Conservation (phyloP, 2,329 filamentous ascomycete species). For the Epicoccum sorghinum region DNA sequence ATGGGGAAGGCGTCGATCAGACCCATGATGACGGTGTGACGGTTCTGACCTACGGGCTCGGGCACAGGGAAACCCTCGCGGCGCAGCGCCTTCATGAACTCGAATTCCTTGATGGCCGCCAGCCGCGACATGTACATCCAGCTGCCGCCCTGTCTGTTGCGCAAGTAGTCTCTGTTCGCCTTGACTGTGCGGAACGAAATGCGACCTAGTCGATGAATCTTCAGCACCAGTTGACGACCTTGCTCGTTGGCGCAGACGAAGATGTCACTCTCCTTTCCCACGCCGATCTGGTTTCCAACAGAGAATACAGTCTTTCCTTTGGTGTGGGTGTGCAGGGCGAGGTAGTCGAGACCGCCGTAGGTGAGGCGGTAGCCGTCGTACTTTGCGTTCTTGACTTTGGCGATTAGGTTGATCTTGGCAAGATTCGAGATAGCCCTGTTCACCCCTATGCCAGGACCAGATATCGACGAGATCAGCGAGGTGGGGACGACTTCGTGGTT, state of each 20-base stretch:
- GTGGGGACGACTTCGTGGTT: conserved; percentile 98
- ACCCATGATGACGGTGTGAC: conserved; percentile 96
- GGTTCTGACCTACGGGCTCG: conserved; percentile 82
- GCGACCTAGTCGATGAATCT: conserved; percentile 93
- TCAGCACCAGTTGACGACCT: conserved; percentile 81
- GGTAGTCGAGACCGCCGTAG: conserved; percentile 95
- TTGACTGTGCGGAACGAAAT: conserved; percentile 98
- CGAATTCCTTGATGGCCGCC: conserved; percentile 90
- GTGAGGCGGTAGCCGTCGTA: conserved; percentile 98
- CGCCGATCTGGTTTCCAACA: conserved; percentile 91
- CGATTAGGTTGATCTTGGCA: conserved; percentile 90
- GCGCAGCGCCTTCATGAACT: conserved; percentile 87
- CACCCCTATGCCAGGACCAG: conserved; percentile 74
- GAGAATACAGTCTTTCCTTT: conserved; percentile 83
- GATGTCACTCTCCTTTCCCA: conserved; percentile 98
- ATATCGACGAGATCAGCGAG: conserved; percentile 80
- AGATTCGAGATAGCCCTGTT: conserved; percentile 87
- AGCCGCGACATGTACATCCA: conserved; percentile 99
- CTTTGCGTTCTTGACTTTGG: conserved; percentile 90
- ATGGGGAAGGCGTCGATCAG: conserved; percentile 91
- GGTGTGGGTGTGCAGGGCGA: conserved; percentile 90
- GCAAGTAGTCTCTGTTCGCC: conserved; percentile 92
- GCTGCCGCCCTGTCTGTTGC: conserved; percentile 77
- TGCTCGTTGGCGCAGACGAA: conserved; percentile 85
- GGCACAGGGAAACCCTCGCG: conserved; percentile 90